phyloP scores from a whole-genome alignment of 202 grass and related monocot species.

The Setaria viridis region DNA sequence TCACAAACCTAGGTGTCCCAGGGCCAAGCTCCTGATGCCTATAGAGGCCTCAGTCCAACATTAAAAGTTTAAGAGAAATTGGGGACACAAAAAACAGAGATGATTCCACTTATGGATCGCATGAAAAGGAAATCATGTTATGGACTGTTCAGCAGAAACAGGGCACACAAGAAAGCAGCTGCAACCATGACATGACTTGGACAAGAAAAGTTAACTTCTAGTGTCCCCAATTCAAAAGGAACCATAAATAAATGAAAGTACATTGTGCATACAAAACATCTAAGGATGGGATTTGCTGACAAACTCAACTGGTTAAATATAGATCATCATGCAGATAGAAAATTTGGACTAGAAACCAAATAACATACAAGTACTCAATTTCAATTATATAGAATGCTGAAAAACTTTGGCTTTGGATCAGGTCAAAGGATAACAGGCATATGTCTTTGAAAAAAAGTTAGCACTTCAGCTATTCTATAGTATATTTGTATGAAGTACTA shows the following conservation, averaged over 20 bases:
- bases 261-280: neutral
- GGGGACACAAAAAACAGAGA: neutral
- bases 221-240: neutral
- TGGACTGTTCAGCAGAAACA: neutral
- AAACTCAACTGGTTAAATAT: neutral
- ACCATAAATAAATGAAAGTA: neutral
- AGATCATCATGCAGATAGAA: neutral
- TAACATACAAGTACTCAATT: neutral
- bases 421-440: neutral
- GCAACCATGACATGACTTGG: neutral
- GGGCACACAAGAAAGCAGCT: neutral
- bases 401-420: neutral
- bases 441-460: neutral
- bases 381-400: neutral
- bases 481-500: neutral
- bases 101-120: neutral
- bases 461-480: neutral
- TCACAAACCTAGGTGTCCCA: neutral
- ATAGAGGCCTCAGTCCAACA: neutral
- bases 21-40: neutral
- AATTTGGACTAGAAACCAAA: neutral
- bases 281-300: neutral
- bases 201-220: neutral
- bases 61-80: neutral
- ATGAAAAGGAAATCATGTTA: neutral